A percentile compares a stretch with the other conserved stretches of the same genome.
These are phyloP conservation scores for Trichomonas gallinae DNA, from an alignment of 208 protist genomes.

Conservation along the genomic window DNA sequence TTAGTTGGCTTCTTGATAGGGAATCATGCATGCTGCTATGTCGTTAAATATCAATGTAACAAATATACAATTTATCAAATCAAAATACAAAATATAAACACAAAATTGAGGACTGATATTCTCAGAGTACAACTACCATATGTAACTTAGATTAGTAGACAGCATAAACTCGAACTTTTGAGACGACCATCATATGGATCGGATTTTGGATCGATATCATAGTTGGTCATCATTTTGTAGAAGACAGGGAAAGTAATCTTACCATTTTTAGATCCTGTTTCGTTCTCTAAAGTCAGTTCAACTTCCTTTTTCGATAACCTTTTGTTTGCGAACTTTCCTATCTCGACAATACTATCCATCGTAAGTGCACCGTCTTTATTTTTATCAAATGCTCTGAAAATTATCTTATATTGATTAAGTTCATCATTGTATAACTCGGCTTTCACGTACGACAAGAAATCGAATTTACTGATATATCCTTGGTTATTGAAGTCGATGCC, in stretches of 20 bases:
- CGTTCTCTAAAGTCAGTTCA: not conserved
- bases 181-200: not conserved
- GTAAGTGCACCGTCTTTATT: not conserved
- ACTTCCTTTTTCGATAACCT: not conserved
- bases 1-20: too few relatives aligned
- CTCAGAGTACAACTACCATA: too few relatives aligned
- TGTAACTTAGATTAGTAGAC: not conserved
- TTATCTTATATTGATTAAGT: not conserved
- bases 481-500: not conserved
- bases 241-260: not conserved
- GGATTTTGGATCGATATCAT: not conserved
- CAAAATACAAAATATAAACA: too few relatives aligned
- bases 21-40: too few relatives aligned
- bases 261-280: not conserved
- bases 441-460: not conserved
- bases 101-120: too few relatives aligned
- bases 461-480: not conserved
- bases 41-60: too few relatives aligned
- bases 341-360: not conserved
- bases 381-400: not conserved
- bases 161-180: not conserved
- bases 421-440: not conserved
- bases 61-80: too few relatives aligned
- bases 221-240: not conserved
- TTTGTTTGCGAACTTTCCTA: not conserved